Conservation (phyloP, 345 rosid species). For the Euphorbia lathyris region DNA sequence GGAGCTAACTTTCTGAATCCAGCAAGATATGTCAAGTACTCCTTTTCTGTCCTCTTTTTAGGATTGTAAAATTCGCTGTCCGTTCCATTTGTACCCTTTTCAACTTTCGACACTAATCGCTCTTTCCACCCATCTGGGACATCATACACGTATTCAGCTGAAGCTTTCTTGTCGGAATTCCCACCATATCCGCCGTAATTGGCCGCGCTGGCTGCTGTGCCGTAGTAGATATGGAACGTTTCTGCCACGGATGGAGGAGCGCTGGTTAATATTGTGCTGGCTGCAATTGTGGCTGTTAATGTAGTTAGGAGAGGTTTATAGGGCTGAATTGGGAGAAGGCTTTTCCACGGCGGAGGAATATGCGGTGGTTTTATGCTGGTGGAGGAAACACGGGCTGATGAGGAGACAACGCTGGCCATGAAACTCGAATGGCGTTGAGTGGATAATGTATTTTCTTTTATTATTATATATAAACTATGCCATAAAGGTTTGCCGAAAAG, state of each 20-base stretch:
- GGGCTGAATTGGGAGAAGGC: constrained; percentile 15
- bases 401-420: constrained; percentile 61
- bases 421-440: constrained; percentile 1
- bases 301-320: constrained; percentile 32
- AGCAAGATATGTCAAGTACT: constrained; percentile 77
- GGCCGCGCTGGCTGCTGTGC: constrained; percentile 94
- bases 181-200: constrained; percentile 93
- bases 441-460: constrained; percentile 16
- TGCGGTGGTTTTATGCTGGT: constrained; percentile 25
- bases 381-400: constrained; percentile 28
- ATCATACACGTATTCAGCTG: constrained; percentile 90
- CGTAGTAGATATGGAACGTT: constrained; percentile 65
- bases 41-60: constrained; percentile 73
- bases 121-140: constrained; percentile 96
- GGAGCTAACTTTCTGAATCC: constrained; percentile 81
- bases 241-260: constrained; percentile 53
- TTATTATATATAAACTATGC: too few relatives aligned
- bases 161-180: constrained; percentile 73
- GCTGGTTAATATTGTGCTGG: constrained; percentile 41
- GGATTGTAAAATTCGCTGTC: constrained; percentile 91
- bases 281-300: constrained; percentile 40
- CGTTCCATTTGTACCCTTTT: constrained; percentile 90
- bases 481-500: too few relatives aligned
- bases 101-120: constrained; percentile 80
- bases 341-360: constrained; percentile 16